phyloP scores from a whole-genome alignment of 257 asterid genomes.

The Solanum rostratum region DNA sequence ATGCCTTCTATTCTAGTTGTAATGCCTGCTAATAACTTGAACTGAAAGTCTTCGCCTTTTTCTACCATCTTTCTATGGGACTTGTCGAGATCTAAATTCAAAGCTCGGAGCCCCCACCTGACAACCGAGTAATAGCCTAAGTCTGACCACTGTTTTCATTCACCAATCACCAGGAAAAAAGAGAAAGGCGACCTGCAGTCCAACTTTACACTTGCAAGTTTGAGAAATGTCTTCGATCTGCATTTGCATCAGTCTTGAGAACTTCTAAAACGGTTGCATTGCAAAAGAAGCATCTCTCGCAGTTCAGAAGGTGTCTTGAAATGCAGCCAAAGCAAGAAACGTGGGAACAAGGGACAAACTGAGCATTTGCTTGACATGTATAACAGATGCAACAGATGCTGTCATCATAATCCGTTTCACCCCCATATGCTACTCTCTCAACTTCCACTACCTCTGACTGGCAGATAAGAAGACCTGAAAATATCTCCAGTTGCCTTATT shows the following conservation, averaged over 20 bases:
- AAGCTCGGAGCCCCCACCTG: background rate
- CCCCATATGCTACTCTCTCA: slow-evolving; percentile 22
- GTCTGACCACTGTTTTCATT: background rate
- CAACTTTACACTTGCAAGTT: background rate
- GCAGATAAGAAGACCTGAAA: slow-evolving; percentile 48
- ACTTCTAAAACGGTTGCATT: slow-evolving; percentile 59
- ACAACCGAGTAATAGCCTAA: background rate
- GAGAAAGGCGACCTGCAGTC: background rate
- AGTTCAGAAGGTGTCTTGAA: slow-evolving; percentile 75
- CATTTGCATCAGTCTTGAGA: slow-evolving; percentile 12
- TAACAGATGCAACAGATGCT: slow-evolving; percentile 80
- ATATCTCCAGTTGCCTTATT: slow-evolving; percentile 49
- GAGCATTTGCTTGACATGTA: slow-evolving; percentile 42
- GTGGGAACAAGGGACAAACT: slow-evolving; percentile 66
- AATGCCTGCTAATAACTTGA: background rate
- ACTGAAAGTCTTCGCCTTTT: background rate
- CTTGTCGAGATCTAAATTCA: background rate
- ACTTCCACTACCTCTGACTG: slow-evolving; percentile 36
- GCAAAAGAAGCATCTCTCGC: slow-evolving; percentile 95
- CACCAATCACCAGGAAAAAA: background rate
- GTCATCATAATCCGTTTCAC: slow-evolving; percentile 39
- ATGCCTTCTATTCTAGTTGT: background rate
- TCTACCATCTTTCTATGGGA: background rate
- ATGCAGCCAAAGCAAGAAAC: slow-evolving; percentile 81
- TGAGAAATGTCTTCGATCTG: slow-evolving; percentile 1